Conservation (phyloP, 495 filamentous ascomycete genomes). For the Annulohypoxylon maeteangense region DNA sequence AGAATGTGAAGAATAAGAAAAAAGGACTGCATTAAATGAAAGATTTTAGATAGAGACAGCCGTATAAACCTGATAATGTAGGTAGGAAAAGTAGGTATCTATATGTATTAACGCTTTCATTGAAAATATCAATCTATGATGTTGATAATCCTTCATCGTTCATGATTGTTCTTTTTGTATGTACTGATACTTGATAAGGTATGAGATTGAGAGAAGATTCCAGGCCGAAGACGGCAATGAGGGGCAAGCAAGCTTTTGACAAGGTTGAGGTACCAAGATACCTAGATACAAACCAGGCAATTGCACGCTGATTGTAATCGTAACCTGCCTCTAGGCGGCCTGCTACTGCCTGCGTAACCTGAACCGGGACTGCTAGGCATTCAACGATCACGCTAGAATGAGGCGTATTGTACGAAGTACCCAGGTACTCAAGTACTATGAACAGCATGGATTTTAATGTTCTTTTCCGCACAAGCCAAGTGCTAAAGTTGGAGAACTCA, state of each 20-base stretch:
- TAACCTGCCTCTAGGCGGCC: conserved; percentile 3
- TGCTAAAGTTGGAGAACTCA: conserved; percentile 37
- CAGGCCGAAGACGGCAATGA: conserved; percentile 46
- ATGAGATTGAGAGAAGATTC: conserved; percentile 44
- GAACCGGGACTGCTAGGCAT: background rate
- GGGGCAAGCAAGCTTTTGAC: conserved; percentile 38
- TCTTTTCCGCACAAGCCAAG: conserved; percentile 42
- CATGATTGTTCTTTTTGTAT: conserved; percentile 1
- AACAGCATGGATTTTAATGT: background rate
- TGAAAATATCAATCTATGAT: background rate
- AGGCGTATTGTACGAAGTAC: conserved; percentile 13
- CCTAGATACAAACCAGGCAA: background rate
- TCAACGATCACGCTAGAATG: conserved; percentile 10
- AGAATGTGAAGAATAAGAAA: background rate
- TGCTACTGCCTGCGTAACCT: background rate
- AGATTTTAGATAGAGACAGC: background rate
- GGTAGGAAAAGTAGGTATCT: too few species aligned
- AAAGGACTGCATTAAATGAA: background rate
- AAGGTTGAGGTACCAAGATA: conserved; percentile 20
- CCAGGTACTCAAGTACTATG: conserved; percentile 16
- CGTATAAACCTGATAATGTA: background rate
- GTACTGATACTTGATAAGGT: conserved; percentile 23
- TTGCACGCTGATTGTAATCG: background rate
- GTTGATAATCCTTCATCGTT: background rate
- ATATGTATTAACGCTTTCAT: too few species aligned